phyloP scores from a whole-genome alignment of 2,329 filamentous ascomycete species.

The Xylaria arbuscula region DNA sequence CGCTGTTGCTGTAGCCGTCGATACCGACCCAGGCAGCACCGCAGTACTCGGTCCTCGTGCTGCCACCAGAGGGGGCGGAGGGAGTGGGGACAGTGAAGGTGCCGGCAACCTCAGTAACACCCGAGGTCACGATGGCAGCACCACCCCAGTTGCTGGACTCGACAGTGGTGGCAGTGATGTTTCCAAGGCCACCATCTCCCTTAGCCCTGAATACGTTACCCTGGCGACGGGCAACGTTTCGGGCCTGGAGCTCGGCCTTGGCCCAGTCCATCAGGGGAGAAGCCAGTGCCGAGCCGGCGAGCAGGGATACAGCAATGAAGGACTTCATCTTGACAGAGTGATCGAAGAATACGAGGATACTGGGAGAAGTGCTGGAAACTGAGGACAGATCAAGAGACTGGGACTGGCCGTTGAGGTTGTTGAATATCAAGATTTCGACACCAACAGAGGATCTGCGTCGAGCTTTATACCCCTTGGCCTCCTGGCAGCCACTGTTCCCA shows the following conservation, averaged over 20 bases:
- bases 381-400: conserved; percentile 1
- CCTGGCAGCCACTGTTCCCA: not conserved
- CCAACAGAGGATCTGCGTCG: conserved; percentile 1
- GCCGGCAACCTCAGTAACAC: conserved; percentile 32
- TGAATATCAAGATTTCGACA: conserved; percentile 7
- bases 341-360: conserved; percentile 2
- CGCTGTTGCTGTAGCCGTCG: conserved; percentile 32
- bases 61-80: conserved; percentile 27
- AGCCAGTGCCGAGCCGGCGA: conserved; percentile 29
- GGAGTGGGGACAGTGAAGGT: conserved; percentile 30
- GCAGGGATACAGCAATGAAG: conserved; percentile 15
- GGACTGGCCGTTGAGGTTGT: conserved; percentile 12
- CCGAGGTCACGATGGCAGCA: conserved; percentile 33
- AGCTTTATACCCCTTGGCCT: conserved; percentile 30
- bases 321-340: conserved; percentile 31
- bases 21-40: conserved; percentile 36
- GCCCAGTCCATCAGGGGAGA: conserved; percentile 35
- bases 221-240: conserved; percentile 25
- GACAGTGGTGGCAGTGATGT: conserved; percentile 26
- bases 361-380: conserved; percentile 1
- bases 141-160: conserved; percentile 33
- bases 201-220: conserved; percentile 18
- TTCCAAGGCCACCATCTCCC: conserved; percentile 17
- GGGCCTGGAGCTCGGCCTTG: conserved; percentile 31
- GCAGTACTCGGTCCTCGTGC: conserved; percentile 20